Base-by-base conservation (phyloP, 2,329 filamentous ascomycete genomes). In the Trichophyton verrucosum region DNA sequence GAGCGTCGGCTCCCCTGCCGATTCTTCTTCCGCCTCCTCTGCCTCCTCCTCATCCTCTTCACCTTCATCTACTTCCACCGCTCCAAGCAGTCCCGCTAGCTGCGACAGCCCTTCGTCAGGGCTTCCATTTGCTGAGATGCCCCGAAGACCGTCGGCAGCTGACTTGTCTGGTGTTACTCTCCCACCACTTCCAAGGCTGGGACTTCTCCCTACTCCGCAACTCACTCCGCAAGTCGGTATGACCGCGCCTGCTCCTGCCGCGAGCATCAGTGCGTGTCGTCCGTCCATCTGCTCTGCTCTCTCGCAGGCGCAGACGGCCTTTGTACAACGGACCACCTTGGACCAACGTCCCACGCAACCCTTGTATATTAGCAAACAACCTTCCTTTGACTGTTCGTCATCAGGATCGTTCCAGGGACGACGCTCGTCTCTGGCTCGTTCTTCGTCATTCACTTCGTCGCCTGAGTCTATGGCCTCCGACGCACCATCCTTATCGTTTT, bases 401-500 rank as follows among this genome's bases (percentile, higher is more conserved):
- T 59, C 57, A 64, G 77, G 78, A 71, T 65, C 72, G 20, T 47
- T 47, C 44, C 44, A 47, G 44, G 44, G 44, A 75, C 74, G 79
- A 61, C 77, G 70, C 67, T 78, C 68, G 17, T 81, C 78, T 62
- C 71, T 78, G 64, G 76, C 77, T 61, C 80, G 75, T 60, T 79
- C 80, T 22, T 76, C 77, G 27, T 83, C 81, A 3, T 81, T 77
- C 51, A 72, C 72, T 20, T 81, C 78, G 7, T 82, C 79, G 49
- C 83, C 83, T n/a, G 82, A 85, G 64, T 85, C 83, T 38, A 82
- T 85, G 79, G 72, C 84, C 40, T 84, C 82, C 30, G 83, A 86
- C 69, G 77, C 77, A 60, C 82, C 81, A 40, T 78, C 78, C 13
- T 74, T 82, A 36, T 81, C 80, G 2, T 44, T 81, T 64, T 77